Conservation (phyloP, 768 basidiomycete genomes). For the Panus rudis region DNA sequence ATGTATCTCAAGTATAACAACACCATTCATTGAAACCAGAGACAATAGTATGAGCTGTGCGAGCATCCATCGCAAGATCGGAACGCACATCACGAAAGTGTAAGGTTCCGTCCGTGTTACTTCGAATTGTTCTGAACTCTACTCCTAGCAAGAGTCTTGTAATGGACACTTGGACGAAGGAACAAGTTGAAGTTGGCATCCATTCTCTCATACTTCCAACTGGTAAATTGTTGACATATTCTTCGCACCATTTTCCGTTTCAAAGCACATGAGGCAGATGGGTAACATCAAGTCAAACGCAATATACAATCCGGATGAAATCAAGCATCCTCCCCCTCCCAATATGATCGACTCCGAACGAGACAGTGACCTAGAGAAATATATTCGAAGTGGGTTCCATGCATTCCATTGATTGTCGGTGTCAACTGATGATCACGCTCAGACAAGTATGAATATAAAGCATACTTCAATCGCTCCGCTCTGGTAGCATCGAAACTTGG, state of each 20-base stretch:
- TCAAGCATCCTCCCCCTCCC: slow-evolving; percentile 74
- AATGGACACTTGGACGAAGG: slow-evolving; percentile 81
- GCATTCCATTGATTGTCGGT: neutral
- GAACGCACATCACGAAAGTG: slow-evolving; percentile 93
- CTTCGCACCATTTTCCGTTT: slow-evolving; percentile 3
- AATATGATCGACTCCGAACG: slow-evolving; percentile 72
- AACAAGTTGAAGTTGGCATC: slow-evolving; percentile 73
- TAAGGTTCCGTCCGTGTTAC: slow-evolving; percentile 33
- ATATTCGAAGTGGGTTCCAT: slow-evolving; percentile 65
- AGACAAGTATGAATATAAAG: slow-evolving; percentile 79
- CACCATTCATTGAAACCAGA: neutral
- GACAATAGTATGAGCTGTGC: slow-evolving; percentile 71
- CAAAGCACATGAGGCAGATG: slow-evolving; percentile 67
- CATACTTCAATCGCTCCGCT: slow-evolving; percentile 34
- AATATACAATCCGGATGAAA: slow-evolving; percentile 78
- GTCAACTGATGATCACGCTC: neutral
- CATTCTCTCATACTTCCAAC: slow-evolving; percentile 8
- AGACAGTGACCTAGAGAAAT: slow-evolving; percentile 87
- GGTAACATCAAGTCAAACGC: slow-evolving; percentile 82
- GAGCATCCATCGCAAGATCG: slow-evolving; percentile 89
- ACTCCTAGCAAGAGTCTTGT: slow-evolving; percentile 76
- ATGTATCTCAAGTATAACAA: neutral
- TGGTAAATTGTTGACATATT: slow-evolving; percentile 10
- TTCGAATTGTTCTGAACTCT: neutral
- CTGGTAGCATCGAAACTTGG: slow-evolving; percentile 24